phyloP scores from a whole-genome alignment of 2,329 filamentous ascomycete species.

The Claviceps paspali region DNA sequence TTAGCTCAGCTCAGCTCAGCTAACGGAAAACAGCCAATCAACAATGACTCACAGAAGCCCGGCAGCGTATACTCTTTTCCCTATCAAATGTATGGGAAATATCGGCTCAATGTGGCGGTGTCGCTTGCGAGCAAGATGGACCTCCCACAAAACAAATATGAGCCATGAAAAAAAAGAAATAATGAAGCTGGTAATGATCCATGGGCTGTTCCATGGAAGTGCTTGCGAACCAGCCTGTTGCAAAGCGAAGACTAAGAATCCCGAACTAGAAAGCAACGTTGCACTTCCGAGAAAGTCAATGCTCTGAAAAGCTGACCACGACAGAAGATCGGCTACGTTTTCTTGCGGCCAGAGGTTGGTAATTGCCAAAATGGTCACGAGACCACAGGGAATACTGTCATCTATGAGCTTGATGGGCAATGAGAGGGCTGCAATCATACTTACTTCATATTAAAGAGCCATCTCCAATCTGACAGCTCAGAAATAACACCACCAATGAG shows the following conservation, averaged over 20 bases:
- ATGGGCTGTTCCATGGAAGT: conserved; percentile 34
- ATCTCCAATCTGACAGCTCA: conserved; percentile 38
- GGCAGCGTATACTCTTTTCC: conserved; percentile 33
- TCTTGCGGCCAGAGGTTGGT: conserved; percentile 30
- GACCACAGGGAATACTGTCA: conserved; percentile 33
- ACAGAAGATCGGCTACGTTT: conserved; percentile 20
- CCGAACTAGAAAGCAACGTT: conserved; percentile 34
- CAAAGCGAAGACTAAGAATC: conserved; percentile 38
- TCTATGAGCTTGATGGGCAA: conserved; percentile 5
- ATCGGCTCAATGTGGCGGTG: conserved; percentile 33
- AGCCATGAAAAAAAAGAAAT: conserved; percentile 32
- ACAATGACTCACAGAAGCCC: conserved; percentile 30
- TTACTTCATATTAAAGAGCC: conserved; percentile 48
- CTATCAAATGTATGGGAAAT: conserved; percentile 35
- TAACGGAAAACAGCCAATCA: neutral
- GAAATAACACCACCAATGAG: conserved; percentile 41
- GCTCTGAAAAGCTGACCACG: conserved; percentile 26
- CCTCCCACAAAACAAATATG: conserved; percentile 36
- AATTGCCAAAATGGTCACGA: conserved; percentile 29
- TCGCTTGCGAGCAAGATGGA: conserved; percentile 23
- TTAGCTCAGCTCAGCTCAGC: neutral
- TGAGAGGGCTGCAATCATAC: conserved; percentile 7
- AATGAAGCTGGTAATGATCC: conserved; percentile 33
- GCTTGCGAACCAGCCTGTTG: conserved; percentile 40
- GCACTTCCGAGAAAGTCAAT: conserved; percentile 38